Evolutionary conservation across 2,329 filamentous ascomycete genomes (phyloP), one percentile per base, ranked within the genome.

Genomic region (Stenocarpella maydis): DNA sequence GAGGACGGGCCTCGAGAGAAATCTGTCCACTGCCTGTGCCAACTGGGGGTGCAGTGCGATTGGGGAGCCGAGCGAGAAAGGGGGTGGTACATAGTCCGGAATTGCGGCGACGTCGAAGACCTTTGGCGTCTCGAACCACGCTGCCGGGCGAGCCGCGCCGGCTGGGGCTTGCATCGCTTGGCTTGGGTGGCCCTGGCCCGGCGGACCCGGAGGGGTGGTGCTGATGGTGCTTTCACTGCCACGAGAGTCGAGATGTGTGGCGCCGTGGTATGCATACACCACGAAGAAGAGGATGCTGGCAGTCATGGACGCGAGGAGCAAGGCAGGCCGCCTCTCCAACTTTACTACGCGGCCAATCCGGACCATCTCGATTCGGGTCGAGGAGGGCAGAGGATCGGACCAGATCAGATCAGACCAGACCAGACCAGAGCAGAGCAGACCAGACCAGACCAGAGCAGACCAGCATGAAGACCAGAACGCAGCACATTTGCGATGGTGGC

Each of bases 111-210:
- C 45, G 28, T 61, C 53, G 24, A 69, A 71, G 31, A 58, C 43
- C 31, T 55, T 41, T 14, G 69, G 69, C 9, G 69, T 71, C 39
- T 66, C 61, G 47, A 71, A 43, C 69, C 69, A 71, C 1, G 66
- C 24, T 19, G 67, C 49, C 10, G 17, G 14, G 39, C 28, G 53
- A 28, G 39, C 50, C 19, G 45, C 26, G 28, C n/a, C 53, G 10
- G 41, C 49, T 24, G 19, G 64, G 10, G 41, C 49, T 24, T 24
- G 64, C 19, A 28, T 21, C 17, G 41, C 49, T 34, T 24, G 64
- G 19, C 28, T 24, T 39, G 45, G 37, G 7, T 43, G 63, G 34
- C 34, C 34, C 34, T 37, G 34, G 34, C 34, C 9, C 6, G 34
- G 34, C 34, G 34, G 34, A 12, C 34, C 8, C 31, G 4, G 31